Percentiles rank a stretch among this genome's conserved stretches.
Evolutionary conservation across 257 asterid genomes (phyloP).

Genomic region (Nicotiana tomentosiformis): DNA sequence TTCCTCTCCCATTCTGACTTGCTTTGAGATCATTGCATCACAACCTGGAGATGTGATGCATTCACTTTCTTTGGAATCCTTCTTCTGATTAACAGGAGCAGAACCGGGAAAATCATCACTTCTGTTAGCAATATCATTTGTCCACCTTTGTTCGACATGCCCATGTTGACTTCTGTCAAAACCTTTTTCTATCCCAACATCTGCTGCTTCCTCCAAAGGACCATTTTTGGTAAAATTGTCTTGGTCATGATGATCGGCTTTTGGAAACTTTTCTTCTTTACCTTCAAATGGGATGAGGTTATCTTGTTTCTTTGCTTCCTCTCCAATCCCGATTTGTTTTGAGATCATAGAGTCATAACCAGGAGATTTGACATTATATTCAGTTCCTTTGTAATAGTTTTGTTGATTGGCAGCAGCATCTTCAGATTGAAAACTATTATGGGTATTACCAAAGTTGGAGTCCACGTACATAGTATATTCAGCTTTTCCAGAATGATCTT

Average conservation of each 20-base stretch:
- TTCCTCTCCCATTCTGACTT: neutral
- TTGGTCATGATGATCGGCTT: neutral
- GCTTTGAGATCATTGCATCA: neutral
- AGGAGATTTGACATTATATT: neutral
- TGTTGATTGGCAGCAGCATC: neutral
- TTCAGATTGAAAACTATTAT: neutral
- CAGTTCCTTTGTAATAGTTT: neutral
- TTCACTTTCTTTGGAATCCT: neutral
- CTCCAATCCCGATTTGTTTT: neutral
- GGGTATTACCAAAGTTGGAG: neutral
- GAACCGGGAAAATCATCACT: neutral
- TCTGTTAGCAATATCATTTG: neutral
- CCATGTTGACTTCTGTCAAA: neutral
- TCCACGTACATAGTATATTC: neutral
- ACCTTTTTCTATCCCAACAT: neutral
- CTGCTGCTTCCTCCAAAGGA: neutral
- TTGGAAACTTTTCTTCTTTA: neutral
- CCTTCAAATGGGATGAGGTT: neutral
- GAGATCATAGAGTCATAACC: neutral
- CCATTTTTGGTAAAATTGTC: neutral
- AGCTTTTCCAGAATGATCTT: neutral
- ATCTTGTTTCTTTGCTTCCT: neutral
- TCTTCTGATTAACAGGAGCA: neutral
- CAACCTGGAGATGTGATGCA: neutral
- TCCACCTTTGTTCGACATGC: neutral